A percentile compares a stretch with the other conserved stretches of the same genome.
These are phyloP conservation scores for Acorus calamus DNA, from an alignment of 106 monocot species.

Conservation along the genomic window DNA sequence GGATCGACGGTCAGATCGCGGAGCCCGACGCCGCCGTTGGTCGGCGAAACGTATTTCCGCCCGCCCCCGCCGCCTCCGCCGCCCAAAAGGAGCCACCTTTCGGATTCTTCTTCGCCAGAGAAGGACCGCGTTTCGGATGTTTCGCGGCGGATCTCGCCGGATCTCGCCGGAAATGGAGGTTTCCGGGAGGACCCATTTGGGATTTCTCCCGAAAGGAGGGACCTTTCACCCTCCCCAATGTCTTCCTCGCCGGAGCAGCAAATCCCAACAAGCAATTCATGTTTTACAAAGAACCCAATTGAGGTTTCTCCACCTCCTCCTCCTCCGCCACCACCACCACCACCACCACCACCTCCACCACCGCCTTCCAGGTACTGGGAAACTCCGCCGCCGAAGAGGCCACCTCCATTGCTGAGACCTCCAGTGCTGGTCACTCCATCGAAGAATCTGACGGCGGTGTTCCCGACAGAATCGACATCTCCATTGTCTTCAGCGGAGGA, in stretches of 20 bases:
- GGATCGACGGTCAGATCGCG: slow-evolving; percentile 18
- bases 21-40: slow-evolving; percentile 24
- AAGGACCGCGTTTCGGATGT: not conserved
- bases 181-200: too few species aligned
- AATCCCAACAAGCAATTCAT: slow-evolving; percentile 8
- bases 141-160: too few species aligned
- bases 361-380: slow-evolving; percentile 7
- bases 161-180: too few species aligned
- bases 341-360: slow-evolving; percentile 12
- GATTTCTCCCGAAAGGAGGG: too few species aligned
- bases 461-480: not conserved
- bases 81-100: slow-evolving; percentile 28
- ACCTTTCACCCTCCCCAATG: slow-evolving; percentile 1
- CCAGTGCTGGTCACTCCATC: slow-evolving; percentile 3
- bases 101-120: slow-evolving; percentile 19
- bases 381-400: not conserved
- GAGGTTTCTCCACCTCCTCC: not conserved
- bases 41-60: too few species aligned
- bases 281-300: not conserved
- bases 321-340: slow-evolving; percentile 18
- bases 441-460: not conserved
- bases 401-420: not conserved
- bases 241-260: slow-evolving; percentile 10
- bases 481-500: not conserved
- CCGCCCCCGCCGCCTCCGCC: slow-evolving; percentile 26